Percentiles rank a stretch among this genome's conserved stretches.
These are phyloP conservation scores for Aegilops umbellulata DNA, from an alignment of 176 grass and related monocot species.

Conservation along the genomic window DNA sequence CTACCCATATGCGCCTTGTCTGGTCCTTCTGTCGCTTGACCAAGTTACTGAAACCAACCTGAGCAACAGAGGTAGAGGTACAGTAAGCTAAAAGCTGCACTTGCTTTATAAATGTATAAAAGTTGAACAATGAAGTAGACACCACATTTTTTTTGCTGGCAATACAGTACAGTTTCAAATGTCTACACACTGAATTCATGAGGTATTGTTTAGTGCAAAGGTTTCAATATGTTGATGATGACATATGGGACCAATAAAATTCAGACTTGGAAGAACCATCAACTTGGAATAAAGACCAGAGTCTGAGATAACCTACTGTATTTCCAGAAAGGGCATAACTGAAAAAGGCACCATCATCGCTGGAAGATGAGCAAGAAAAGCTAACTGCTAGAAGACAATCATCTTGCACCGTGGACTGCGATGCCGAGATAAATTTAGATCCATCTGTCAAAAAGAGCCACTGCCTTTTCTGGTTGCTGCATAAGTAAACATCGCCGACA, in stretches of 20 bases:
- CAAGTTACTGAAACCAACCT: constrained; percentile 96
- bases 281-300: constrained; percentile 10
- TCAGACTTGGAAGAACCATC: neutral
- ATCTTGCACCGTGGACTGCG: constrained; percentile 42
- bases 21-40: constrained; percentile 79
- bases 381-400: constrained; percentile 71
- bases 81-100: constrained; percentile 25
- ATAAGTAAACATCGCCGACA: constrained; percentile 72
- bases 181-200: neutral
- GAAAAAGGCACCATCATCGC: constrained; percentile 65
- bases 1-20: constrained; percentile 76
- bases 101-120: constrained; percentile 27
- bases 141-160: neutral
- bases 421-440: constrained; percentile 43
- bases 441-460: constrained; percentile 92
- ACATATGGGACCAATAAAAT: neutral
- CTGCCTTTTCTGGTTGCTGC: constrained; percentile 67
- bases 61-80: constrained; percentile 23
- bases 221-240: neutral
- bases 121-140: constrained; percentile 11
- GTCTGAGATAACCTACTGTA: constrained; percentile 55
- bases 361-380: constrained; percentile 47
- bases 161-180: constrained; percentile 1
- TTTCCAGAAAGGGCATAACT: constrained; percentile 54
- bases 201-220: neutral